Evolutionary conservation across 176 grass and related monocot species (phyloP).

Genomic region (Calamus simplicifolius): DNA sequence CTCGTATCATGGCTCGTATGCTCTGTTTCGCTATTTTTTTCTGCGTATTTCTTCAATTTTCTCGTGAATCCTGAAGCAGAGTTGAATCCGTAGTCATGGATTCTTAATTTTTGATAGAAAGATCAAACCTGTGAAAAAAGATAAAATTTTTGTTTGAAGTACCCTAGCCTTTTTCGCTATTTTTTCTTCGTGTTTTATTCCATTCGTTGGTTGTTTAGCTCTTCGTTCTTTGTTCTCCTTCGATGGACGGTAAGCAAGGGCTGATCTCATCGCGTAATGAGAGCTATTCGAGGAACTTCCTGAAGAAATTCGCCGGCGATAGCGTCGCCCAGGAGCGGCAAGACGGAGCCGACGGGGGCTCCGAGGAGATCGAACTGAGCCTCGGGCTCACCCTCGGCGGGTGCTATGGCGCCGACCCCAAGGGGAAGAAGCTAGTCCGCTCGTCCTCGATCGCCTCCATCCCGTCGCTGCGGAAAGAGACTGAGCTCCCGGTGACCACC

Average conservation of each 20-base stretch:
- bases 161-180: no score
- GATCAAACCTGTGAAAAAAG: no score
- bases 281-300: conserved; percentile 39
- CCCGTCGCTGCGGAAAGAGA: conserved; percentile 23
- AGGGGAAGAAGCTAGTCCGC: conserved; percentile 42
- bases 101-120: no score
- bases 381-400: conserved; percentile 76
- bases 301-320: conserved; percentile 32
- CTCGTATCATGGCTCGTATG: no score
- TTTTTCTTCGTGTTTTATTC: no score
- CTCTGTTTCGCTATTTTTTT: no score
- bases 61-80: no score
- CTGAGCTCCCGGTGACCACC: conserved; percentile 21
- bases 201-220: no score
- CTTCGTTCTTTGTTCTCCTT: no score
- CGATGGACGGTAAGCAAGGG: neutral
- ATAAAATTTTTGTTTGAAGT: no score
- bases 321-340: conserved; percentile 6
- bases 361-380: conserved; percentile 67
- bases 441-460: conserved; percentile 67
- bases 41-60: no score
- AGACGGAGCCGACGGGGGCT: conserved; percentile 14
- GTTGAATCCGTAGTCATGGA: no score
- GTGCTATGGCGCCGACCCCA: conserved; percentile 53
- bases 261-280: neutral